These are phyloP conservation scores for Fusarium sp. DNA, from an alignment of 2,329 filamentous ascomycete genomes.

Conservation along the genomic window DNA sequence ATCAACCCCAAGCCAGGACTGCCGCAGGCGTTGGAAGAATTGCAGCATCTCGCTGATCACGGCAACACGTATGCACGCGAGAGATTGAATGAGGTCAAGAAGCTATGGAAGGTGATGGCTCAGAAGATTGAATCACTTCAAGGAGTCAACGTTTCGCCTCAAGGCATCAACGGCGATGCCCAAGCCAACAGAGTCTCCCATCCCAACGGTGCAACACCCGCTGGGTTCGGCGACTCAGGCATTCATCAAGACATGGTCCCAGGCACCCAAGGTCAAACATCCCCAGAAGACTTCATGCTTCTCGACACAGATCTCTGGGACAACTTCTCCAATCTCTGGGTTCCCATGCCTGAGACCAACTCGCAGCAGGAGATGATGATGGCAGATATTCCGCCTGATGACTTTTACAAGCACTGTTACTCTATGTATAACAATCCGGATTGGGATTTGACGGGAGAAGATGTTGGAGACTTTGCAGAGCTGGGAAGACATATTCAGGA, in stretches of 20 bases:
- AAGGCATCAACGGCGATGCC: constrained; percentile 13
- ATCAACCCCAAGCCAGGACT: constrained; percentile 43
- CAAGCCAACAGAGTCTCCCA: not conserved
- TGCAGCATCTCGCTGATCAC: constrained; percentile 45
- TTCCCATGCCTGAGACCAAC: constrained; percentile 33
- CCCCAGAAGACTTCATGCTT: constrained; percentile 37
- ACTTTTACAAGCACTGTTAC: constrained; percentile 46
- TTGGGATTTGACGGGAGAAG: constrained; percentile 45
- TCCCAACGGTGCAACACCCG: constrained; percentile 17
- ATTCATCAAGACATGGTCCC: constrained; percentile 5
- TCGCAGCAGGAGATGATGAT: constrained; percentile 42
- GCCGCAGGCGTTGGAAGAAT: constrained; percentile 42
- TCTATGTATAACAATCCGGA: constrained; percentile 46
- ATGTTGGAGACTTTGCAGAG: constrained; percentile 45
- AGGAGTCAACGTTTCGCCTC: constrained; percentile 41
- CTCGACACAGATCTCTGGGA: constrained; percentile 44
- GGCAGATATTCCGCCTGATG: constrained; percentile 40
- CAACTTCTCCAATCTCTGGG: constrained; percentile 44
- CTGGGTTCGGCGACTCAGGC: constrained; percentile 1
- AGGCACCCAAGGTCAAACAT: constrained; percentile 24
- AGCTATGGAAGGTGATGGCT: constrained; percentile 42
- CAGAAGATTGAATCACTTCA: constrained; percentile 43
- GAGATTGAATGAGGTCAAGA: constrained; percentile 41
- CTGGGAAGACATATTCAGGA: constrained; percentile 44
- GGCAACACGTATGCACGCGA: constrained; percentile 44